phyloP scores from a whole-genome alignment of 2,329 filamentous ascomycete species.

The Botrytis aclada region DNA sequence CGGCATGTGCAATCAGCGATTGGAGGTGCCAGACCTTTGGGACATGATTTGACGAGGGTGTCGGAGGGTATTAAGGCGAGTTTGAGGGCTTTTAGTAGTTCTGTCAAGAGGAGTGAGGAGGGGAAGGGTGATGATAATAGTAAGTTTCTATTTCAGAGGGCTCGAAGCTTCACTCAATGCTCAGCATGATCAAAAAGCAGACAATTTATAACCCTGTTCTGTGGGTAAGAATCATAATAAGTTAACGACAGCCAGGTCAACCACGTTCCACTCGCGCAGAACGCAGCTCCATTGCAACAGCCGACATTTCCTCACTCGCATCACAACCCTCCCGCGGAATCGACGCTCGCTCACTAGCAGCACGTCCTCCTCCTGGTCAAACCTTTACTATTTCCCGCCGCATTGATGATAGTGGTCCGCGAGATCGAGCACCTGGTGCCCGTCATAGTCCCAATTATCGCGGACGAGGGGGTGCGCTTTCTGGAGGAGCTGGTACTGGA shows the following conservation, averaged over 20 bases:
- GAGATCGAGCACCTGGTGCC: background rate
- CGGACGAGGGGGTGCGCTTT: constrained; percentile 14
- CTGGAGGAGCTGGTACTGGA: background rate
- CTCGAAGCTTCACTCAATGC: background rate
- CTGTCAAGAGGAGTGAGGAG: constrained; percentile 28
- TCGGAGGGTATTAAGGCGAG: constrained; percentile 37
- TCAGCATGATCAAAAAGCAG: too few species aligned
- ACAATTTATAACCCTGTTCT: rapidly evolving
- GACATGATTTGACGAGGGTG: constrained; percentile 32
- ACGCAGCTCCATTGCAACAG: constrained; percentile 29
- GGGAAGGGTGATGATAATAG: constrained; percentile 23
- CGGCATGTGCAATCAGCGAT: constrained; percentile 38
- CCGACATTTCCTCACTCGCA: constrained; percentile 33
- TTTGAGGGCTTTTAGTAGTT: constrained; percentile 37
- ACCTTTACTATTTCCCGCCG: constrained; percentile 26
- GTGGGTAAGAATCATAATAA: background rate
- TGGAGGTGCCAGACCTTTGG: constrained; percentile 33
- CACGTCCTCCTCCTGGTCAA: constrained; percentile 28
- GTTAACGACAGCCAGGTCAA: background rate
- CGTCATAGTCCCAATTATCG: constrained; percentile 8
- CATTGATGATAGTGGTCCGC: constrained; percentile 6
- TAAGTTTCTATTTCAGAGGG: constrained; percentile 1
- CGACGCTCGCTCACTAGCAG: constrained; percentile 38
- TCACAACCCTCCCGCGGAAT: constrained; percentile 31
- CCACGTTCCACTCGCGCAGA: constrained; percentile 19